Percentiles rank a stretch among this genome's conserved stretches.
These are phyloP conservation scores for Edaphochlamys debaryana DNA, from an alignment of 139 green algal genomes.

Conservation along the genomic window DNA sequence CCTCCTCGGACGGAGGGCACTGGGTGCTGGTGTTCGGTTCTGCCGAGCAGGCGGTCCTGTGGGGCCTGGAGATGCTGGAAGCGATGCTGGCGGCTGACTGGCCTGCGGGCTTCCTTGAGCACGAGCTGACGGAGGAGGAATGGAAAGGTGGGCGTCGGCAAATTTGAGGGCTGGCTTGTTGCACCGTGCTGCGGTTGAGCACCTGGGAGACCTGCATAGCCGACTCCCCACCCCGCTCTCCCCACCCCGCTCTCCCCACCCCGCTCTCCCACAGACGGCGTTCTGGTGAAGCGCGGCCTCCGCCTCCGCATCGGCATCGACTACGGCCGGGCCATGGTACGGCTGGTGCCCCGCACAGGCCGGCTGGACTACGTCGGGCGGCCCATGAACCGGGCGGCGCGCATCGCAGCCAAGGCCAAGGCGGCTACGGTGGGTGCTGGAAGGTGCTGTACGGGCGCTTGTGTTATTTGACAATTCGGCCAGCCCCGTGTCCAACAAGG, in stretches of 20 bases:
- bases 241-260: too few relatives aligned
- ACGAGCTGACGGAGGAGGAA: constrained; percentile 7
- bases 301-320: constrained; percentile 35
- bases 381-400: constrained; percentile 36
- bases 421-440: constrained; percentile 8
- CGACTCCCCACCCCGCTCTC: background rate
- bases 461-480: too few relatives aligned
- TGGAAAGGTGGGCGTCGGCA: background rate
- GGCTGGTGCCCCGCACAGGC: constrained; percentile 29
- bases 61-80: background rate
- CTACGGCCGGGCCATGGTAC: constrained; percentile 13
- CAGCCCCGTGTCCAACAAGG: background rate
- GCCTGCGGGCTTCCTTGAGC: constrained; percentile 1
- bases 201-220: background rate
- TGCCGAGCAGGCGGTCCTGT: background rate
- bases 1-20: background rate
- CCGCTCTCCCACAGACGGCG: background rate
- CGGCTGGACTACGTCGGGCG: constrained; percentile 32
- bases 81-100: background rate
- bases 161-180: background rate
- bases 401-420: constrained; percentile 42
- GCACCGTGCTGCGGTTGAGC: background rate
- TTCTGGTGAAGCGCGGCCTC: constrained; percentile 17
- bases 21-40: background rate
- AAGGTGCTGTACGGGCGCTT: too few relatives aligned